phyloP scores from a whole-genome alignment of 441 rosid species.

The Adansonia madagascariensis region DNA sequence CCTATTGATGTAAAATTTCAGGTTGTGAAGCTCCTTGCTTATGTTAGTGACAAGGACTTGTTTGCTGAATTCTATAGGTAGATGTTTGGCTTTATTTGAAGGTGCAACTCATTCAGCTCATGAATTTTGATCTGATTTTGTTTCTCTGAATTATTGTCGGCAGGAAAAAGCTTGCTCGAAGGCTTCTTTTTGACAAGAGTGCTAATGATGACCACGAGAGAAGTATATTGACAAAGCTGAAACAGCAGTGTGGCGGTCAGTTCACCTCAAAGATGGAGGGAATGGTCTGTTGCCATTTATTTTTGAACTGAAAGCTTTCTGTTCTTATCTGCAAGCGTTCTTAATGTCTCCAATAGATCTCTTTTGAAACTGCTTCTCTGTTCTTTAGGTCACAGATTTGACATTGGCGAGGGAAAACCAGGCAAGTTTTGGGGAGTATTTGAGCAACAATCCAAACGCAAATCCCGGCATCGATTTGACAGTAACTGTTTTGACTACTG shows the following conservation, averaged over 20 bases:
- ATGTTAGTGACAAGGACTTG: constrained; percentile 54
- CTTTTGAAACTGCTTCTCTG: neutral
- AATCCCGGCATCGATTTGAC: constrained; percentile 57
- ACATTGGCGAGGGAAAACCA: constrained; percentile 59
- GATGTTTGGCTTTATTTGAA: neutral
- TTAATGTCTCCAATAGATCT: neutral
- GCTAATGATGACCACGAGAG: constrained; percentile 62
- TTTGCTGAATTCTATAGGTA: constrained; percentile 60
- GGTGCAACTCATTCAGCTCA: neutral
- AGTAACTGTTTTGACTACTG: constrained; percentile 56
- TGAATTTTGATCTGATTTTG: constrained; percentile 16
- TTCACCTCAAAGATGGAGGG: constrained; percentile 68
- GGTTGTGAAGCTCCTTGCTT: constrained; percentile 59
- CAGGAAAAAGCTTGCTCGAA: constrained; percentile 59
- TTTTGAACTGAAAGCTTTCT: neutral
- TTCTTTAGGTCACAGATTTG: constrained; percentile 51
- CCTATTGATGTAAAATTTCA: constrained; percentile 20
- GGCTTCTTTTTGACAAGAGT: constrained; percentile 57
- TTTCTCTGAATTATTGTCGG: constrained; percentile 20
- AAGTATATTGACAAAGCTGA: constrained; percentile 55
- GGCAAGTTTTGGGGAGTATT: constrained; percentile 47
- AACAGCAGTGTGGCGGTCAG: constrained; percentile 60
- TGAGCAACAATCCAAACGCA: constrained; percentile 39
- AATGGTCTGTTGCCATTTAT: constrained; percentile 42
- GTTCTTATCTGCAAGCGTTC: neutral